Conservation (phyloP, 768 basidiomycete species). For the Tulasnella sp. region DNA sequence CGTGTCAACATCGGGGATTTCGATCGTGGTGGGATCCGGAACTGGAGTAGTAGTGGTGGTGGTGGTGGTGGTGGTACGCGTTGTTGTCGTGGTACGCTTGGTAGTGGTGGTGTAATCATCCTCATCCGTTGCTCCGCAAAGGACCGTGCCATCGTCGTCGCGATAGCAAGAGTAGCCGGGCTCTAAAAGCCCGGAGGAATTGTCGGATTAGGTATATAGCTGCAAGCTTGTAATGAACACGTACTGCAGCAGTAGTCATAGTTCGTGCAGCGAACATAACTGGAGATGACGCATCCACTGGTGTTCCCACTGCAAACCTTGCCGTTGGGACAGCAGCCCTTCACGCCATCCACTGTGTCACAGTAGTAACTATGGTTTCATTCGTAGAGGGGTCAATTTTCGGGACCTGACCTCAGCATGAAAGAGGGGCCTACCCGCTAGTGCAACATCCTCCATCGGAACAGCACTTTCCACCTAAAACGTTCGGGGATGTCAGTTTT, state of each 20-base stretch:
- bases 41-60: neutral
- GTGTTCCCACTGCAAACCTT: too few relatives aligned
- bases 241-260: too few relatives aligned
- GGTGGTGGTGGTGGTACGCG: too few relatives aligned
- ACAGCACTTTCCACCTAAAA: slow-evolving; percentile 13
- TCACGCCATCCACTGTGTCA: neutral
- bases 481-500: neutral
- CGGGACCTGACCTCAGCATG: neutral
- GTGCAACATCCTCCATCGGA: slow-evolving; percentile 1
- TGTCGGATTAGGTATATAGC: neutral
- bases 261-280: too few relatives aligned
- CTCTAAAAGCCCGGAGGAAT: neutral
- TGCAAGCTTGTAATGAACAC: too few relatives aligned
- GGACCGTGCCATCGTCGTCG: neutral
- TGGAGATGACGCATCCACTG: too few relatives aligned
- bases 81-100: neutral
- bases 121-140: neutral
- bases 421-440: neutral
- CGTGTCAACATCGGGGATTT: too few relatives aligned
- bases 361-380: neutral
- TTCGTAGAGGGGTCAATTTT: neutral
- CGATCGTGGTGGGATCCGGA: too few relatives aligned
- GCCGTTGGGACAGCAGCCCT: slow-evolving; percentile 14
- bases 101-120: neutral
- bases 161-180: neutral